phyloP scores from a whole-genome alignment of 306 rosid genomes.

The Ormosia emarginata region DNA sequence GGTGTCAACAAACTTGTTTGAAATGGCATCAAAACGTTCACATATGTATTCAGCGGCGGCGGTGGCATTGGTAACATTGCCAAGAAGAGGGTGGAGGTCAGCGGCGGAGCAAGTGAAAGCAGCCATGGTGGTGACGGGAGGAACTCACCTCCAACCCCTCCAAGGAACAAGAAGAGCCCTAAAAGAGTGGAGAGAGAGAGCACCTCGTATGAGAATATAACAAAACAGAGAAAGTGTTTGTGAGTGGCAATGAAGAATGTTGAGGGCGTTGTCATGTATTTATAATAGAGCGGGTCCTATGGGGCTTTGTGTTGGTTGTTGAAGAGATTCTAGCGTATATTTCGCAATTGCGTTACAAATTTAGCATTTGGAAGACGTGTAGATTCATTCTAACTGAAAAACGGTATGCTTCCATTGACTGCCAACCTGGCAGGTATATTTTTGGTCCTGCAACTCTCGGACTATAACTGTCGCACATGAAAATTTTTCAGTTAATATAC shows the following conservation, averaged over 20 bases:
- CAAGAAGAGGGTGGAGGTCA: constrained; percentile 43
- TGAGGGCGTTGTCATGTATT: background rate
- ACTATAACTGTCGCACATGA: too few species aligned
- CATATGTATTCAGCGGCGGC: constrained; percentile 53
- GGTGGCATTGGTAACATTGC: constrained; percentile 16
- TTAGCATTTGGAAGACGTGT: background rate
- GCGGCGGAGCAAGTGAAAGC: constrained; percentile 43
- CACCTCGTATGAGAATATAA: background rate
- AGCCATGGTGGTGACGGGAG: constrained; percentile 10
- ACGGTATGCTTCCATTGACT: too few species aligned
- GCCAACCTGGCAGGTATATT: too few species aligned
- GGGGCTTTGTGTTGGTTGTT: background rate
- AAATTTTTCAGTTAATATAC: too few species aligned
- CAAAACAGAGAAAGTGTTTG: background rate
- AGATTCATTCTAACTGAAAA: background rate
- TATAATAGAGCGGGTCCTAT: background rate
- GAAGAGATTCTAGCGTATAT: background rate
- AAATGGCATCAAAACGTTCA: constrained; percentile 31
- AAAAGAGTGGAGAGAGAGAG: background rate
- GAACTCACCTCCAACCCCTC: background rate
- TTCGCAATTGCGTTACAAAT: background rate
- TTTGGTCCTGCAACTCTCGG: too few species aligned
- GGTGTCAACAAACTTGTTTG: constrained; percentile 41
- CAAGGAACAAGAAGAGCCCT: background rate
- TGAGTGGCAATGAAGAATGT: background rate